Evolutionary conservation across 257 asterid genomes (phyloP).

Genomic region (Solanum corneliomulleri): DNA sequence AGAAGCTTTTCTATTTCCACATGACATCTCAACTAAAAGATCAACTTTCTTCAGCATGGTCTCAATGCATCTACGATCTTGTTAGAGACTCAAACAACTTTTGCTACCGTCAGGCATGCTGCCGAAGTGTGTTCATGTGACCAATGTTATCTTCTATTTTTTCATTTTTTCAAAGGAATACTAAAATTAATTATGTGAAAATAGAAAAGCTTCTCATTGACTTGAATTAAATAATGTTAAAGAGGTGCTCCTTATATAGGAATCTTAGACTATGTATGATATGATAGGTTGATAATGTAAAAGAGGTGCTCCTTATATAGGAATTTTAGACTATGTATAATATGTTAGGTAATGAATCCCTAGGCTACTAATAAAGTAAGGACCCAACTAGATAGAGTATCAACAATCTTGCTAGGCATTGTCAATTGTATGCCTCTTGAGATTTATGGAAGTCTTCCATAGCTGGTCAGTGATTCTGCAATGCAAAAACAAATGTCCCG

Average conservation of each 20-base stretch:
- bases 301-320: background rate
- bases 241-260: background rate
- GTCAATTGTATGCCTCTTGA: background rate
- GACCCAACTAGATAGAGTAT: background rate
- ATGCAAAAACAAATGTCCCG: background rate
- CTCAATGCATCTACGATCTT: background rate
- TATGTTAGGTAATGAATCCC: background rate
- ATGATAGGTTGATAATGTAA: background rate
- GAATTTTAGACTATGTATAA: background rate
- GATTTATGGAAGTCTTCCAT: background rate
- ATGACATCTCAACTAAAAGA: background rate
- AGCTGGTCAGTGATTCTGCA: background rate
- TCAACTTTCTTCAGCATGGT: background rate
- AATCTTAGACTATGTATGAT: background rate
- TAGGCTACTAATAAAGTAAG: background rate
- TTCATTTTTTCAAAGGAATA: background rate
- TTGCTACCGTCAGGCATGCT: background rate
- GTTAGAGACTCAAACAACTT: background rate
- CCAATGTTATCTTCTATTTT: background rate
- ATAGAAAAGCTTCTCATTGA: background rate
- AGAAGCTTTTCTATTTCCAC: background rate
- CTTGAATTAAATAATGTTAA: background rate
- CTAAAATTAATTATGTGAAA: background rate
- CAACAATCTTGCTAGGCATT: background rate
- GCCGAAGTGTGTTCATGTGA: background rate